Percentiles rank a stretch among this genome's conserved stretches.
Conservation (phyloP, 495 filamentous ascomycete species). For the Aspergillus leporis region DNA sequence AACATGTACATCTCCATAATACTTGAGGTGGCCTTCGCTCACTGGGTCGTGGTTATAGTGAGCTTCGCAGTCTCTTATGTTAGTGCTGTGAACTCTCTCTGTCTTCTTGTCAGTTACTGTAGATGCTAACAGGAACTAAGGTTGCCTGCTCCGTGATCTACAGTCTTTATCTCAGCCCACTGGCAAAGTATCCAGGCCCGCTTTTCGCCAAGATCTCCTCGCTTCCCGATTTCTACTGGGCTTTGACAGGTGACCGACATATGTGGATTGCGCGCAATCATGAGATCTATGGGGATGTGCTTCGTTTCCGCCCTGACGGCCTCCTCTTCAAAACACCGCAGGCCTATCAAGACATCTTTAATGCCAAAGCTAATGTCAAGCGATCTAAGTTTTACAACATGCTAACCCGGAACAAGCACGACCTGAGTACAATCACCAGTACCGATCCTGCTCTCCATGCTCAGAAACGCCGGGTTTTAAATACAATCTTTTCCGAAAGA, state of each 20-base stretch:
- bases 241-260: slow-evolving; percentile 6
- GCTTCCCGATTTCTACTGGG: slow-evolving; percentile 8
- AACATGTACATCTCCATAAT: no score
- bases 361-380: slow-evolving; percentile 15
- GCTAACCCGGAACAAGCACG: slow-evolving; percentile 7
- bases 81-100: not conserved
- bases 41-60: not conserved
- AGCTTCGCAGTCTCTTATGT: slow-evolving; percentile 2
- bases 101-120: not conserved
- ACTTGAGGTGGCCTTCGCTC: no score
- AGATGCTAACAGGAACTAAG: not conserved
- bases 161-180: slow-evolving; percentile 10
- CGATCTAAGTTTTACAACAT: slow-evolving; percentile 15
- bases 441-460: slow-evolving; percentile 11
- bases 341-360: slow-evolving; percentile 13
- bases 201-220: slow-evolving; percentile 7
- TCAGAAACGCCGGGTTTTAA: slow-evolving; percentile 10
- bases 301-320: slow-evolving; percentile 12
- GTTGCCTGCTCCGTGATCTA: slow-evolving; percentile 4
- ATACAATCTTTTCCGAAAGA: slow-evolving; percentile 10
- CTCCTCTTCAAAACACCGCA: slow-evolving; percentile 10
- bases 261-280: slow-evolving; percentile 13
- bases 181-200: slow-evolving; percentile 12
- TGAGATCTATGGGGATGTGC: slow-evolving; percentile 9
- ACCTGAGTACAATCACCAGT: slow-evolving; percentile 8